Base-by-base conservation (phyloP, 257 asterid genomes). In the Salvia rosmarinus region DNA sequence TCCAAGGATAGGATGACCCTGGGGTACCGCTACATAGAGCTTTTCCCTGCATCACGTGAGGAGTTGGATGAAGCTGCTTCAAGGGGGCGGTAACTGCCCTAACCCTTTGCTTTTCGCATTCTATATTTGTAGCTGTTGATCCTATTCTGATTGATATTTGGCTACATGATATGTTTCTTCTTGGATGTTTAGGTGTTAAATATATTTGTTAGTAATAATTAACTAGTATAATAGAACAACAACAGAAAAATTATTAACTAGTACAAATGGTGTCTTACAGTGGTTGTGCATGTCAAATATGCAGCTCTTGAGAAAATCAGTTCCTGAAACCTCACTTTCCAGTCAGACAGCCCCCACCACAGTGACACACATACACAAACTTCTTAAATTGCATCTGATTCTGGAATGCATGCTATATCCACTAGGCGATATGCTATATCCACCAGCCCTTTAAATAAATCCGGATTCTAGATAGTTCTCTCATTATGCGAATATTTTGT, bases 1-100 rank as follows among this genome's bases (percentile, higher is more conserved):
- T 77, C 91, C 39, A 94, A 88, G 90, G 99, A 94, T 76, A 85
- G 97, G 85, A 88, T 79, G 96, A 91, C 88, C 20, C 75, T 94
- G 37, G 90, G 96, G 51, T 67, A 75, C 73, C 96, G 97, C 44
- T 94, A 94, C 75, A 83, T 91, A 46, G 99, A 94, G 81, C 92
- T 94, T 68, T 94, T 91, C 68, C 91, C 97, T 57, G 88, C 99
- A 49, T 86, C 99, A 3, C 86, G 70, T 21, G 97, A 91, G 71
- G 99, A 91, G 80, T 79, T 94, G 85, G 96, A 88, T 34, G 96
- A 94, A 77, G 96, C 96, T 46, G 77, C 88, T 76, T 71, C 96
- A 20, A 87, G 95, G 92, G 95, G 97, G 71, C 78, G 97, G 98
- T 94, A 78, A 82, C 12, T 72, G 62, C 77, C 72, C 39, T 40